Evolutionary conservation across 371 early-diverging fungal genomes (phyloP), one percentile per base, ranked within the genome.

Genomic region (Lichtheimia ramosa): DNA sequence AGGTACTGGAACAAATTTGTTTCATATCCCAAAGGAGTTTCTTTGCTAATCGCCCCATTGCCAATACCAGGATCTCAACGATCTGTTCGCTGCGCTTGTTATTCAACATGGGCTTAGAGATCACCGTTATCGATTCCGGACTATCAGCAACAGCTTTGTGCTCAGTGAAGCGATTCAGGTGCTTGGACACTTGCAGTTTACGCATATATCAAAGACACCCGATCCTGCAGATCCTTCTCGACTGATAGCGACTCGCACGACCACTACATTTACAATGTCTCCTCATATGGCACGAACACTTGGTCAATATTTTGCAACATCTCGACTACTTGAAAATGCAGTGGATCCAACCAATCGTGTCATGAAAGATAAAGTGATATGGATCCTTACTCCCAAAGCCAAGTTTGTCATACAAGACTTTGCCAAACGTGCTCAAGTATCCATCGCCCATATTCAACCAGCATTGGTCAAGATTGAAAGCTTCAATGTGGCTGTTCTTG

Each of bases 241-340:
- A 15, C 69, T 70, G 43, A 70, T 80, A 57, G 65, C 82, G 8
- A 78, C 73, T 16, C 73, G 74, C 1, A 76, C 78, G 10, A 79
- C 74, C 0, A 84, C 81, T 7, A 81, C 81, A 2, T 82, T 82
- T 58, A 75, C 73, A 10, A 73, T 84, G 69, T 65, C 75, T 13
- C 70, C 71, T 20, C 73, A 77, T 20, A 84, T 82, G 83, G 83
- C 83, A 21, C 74, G 73, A 34, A 70, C 75, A 48, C 61, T 84
- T 3, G 81, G 79, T 8, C 85, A 83, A 51, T 71, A 83, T 39
- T 83, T 84, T 48, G 65, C 82, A 63, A 79, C 82, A 39, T 79
- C 85, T 0, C 74, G 77, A 3, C 58, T 85, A 21, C 56, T 74
- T 15, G 84, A 82, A 56, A 79, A 73, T 21, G 76, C 80, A 6